Percentiles rank a stretch among this genome's conserved stretches.
Conservation (phyloP, 495 filamentous ascomycete genomes). For the Margaritispora aquatica region DNA sequence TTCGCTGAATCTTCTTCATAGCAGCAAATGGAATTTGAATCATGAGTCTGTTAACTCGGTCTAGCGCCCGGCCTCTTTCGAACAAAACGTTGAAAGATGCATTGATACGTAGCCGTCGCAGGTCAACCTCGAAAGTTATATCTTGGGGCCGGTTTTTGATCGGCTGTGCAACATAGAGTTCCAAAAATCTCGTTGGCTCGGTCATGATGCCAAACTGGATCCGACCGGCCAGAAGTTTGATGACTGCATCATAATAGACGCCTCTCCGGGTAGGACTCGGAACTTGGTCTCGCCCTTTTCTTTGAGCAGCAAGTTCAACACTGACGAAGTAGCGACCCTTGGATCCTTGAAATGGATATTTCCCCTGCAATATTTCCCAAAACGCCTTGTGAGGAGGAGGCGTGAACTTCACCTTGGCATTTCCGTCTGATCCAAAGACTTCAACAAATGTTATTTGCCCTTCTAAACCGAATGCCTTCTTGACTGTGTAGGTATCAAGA, state of each 20-base stretch:
- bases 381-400: conserved; percentile 22
- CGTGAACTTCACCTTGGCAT: conserved; percentile 27
- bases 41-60: conserved; percentile 29
- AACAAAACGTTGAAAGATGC: conserved; percentile 38
- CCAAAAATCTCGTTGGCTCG: conserved; percentile 39
- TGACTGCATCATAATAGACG: conserved; percentile 10
- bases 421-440: conserved; percentile 25
- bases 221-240: conserved; percentile 26
- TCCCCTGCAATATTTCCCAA: conserved; percentile 16
- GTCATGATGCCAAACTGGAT: conserved; percentile 51
- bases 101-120: conserved; percentile 34
- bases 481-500: conserved; percentile 22
- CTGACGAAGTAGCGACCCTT: background rate
- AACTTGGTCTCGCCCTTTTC: background rate
- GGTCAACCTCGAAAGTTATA: conserved; percentile 34
- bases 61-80: conserved; percentile 29
- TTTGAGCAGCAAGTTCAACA: background rate
- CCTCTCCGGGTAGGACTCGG: conserved; percentile 12
- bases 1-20: conserved; percentile 48
- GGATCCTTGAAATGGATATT: background rate
- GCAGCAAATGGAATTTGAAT: conserved; percentile 61
- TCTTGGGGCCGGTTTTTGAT: background rate
- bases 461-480: conserved; percentile 20
- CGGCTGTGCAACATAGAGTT: background rate
- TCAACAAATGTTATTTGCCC: conserved; percentile 29